A percentile compares a stretch with the other conserved stretches of the same genome.
Conservation (phyloP, 2,329 filamentous ascomycete genomes). For the Alternaria viburni region DNA sequence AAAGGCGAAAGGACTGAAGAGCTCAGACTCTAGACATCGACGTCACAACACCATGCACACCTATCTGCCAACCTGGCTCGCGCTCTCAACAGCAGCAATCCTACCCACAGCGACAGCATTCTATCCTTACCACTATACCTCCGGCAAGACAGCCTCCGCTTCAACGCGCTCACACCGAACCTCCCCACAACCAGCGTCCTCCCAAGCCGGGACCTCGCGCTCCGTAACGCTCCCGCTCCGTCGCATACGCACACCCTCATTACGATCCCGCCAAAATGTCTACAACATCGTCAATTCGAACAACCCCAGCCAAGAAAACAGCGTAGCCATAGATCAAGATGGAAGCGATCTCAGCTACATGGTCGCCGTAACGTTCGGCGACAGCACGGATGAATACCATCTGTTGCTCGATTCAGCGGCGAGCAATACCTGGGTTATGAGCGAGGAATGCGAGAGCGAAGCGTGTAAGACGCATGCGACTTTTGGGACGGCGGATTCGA, state of each 20-base stretch:
- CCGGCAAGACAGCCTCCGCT: slow-evolving; percentile 4
- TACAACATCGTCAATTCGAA: slow-evolving; percentile 52
- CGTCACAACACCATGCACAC: slow-evolving; percentile 29
- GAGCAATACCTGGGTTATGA: slow-evolving; percentile 83
- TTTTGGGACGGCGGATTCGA: slow-evolving; percentile 71
- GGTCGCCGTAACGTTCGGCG: slow-evolving; percentile 57
- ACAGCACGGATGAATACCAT: slow-evolving; percentile 57
- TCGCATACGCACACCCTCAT: slow-evolving; percentile 35
- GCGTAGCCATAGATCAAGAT: slow-evolving; percentile 60
- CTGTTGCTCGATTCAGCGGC: slow-evolving; percentile 63
- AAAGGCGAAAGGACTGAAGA: not conserved
- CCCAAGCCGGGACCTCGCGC: not conserved
- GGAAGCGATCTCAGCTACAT: slow-evolving; percentile 63
- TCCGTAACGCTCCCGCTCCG: slow-evolving; percentile 38
- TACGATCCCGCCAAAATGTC: slow-evolving; percentile 53
- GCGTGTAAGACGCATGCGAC: slow-evolving; percentile 74
- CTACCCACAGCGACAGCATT: slow-evolving; percentile 40
- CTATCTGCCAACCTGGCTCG: slow-evolving; percentile 27
- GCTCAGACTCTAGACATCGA: not conserved
- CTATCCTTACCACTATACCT: slow-evolving; percentile 41
- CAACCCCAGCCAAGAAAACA: slow-evolving; percentile 49
- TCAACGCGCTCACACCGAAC: slow-evolving; percentile 10
- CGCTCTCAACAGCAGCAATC: slow-evolving; percentile 29
- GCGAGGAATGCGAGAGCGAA: slow-evolving; percentile 67
- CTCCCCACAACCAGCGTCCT: not conserved